Evolutionary conservation across 306 rosid species (phyloP).

Genomic region (Argentina anserina): DNA sequence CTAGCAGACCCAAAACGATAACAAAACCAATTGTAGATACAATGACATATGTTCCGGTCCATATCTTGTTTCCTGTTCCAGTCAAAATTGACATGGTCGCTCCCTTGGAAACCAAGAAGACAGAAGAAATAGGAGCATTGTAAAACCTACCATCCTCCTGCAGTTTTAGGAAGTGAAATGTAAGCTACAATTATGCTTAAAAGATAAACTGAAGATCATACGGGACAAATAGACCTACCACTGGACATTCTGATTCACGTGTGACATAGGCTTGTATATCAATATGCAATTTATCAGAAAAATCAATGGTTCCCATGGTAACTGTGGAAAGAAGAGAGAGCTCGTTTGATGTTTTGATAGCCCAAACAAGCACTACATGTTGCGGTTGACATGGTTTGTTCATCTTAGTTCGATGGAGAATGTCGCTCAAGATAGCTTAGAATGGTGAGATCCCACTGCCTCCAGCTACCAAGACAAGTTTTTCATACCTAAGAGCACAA

Average conservation of each 20-base stretch:
- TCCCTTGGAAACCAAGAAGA: background rate
- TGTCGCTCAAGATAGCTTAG: slow-evolving; percentile 58
- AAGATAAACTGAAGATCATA: slow-evolving; percentile 10
- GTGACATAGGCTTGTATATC: slow-evolving; percentile 47
- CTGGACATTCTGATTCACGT: slow-evolving; percentile 49
- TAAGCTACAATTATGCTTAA: background rate
- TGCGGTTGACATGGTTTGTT: slow-evolving; percentile 49
- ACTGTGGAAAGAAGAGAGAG: slow-evolving; percentile 53
- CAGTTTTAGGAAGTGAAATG: slow-evolving; percentile 16
- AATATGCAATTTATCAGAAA: slow-evolving; percentile 44
- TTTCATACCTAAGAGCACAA: slow-evolving; percentile 47
- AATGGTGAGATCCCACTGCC: slow-evolving; percentile 73
- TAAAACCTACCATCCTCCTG: slow-evolving; percentile 54
- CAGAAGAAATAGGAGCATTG: slow-evolving; percentile 14
- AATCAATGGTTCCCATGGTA: slow-evolving; percentile 43
- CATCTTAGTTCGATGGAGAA: slow-evolving; percentile 52
- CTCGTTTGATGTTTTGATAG: slow-evolving; percentile 53
- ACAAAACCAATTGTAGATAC: slow-evolving; percentile 52
- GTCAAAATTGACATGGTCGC: slow-evolving; percentile 49
- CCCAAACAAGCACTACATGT: slow-evolving; percentile 53
- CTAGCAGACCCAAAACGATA: slow-evolving; percentile 35
- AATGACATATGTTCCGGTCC: slow-evolving; percentile 59
- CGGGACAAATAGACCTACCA: slow-evolving; percentile 34
- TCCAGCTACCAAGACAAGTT: slow-evolving; percentile 60
- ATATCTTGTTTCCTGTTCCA: slow-evolving; percentile 52